A percentile compares a stretch with the other conserved stretches of the same genome.
These are phyloP conservation scores for Solanum aculeatissimum DNA, from an alignment of 305 asterid genomes.

Conservation along the genomic window DNA sequence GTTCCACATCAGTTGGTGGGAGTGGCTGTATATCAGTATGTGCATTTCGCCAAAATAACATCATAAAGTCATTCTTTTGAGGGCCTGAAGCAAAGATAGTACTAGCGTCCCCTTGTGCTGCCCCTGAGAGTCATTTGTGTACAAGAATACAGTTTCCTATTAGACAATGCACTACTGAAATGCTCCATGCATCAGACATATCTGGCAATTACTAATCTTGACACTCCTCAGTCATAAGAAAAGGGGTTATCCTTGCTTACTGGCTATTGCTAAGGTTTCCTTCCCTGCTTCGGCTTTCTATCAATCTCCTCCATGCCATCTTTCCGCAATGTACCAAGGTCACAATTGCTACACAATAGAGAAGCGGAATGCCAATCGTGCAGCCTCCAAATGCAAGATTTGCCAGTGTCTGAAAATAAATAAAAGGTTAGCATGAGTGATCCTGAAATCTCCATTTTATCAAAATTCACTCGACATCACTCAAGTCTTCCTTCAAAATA, in stretches of 20 bases:
- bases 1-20: too few relatives aligned
- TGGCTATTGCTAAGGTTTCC: constrained; percentile 11
- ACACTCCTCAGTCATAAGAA: neutral
- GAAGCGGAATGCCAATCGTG: constrained; percentile 66
- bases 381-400: constrained; percentile 89
- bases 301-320: constrained; percentile 58
- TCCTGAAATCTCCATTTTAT: neutral
- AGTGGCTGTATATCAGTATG: neutral
- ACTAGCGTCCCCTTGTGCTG: neutral
- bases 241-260: neutral
- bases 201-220: neutral
- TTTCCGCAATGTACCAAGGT: constrained; percentile 65
- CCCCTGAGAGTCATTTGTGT: neutral
- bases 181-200: neutral
- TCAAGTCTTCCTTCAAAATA: neutral
- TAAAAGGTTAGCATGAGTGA: constrained; percentile 6
- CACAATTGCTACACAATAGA: constrained; percentile 38
- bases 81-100: neutral
- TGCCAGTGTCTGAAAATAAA: constrained; percentile 52
- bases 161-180: neutral
- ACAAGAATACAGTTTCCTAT: neutral
- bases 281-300: constrained; percentile 34
- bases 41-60: neutral
- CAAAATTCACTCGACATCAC: neutral
- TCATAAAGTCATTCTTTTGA: neutral